Base-by-base conservation (phyloP, 495 filamentous ascomycete species). In the Corynascus novoguineensis region DNA sequence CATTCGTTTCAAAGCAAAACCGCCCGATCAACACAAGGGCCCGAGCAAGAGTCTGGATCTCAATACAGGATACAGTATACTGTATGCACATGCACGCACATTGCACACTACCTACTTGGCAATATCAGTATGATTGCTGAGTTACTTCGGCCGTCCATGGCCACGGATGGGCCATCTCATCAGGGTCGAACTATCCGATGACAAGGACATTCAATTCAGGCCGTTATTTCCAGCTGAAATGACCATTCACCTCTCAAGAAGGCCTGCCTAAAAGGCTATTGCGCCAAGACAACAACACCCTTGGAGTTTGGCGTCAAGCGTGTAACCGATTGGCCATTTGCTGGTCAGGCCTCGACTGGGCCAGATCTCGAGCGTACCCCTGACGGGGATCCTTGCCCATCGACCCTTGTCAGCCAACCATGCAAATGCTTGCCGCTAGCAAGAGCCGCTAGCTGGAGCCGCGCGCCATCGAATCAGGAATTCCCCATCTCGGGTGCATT, bases 291-390 rank as follows among this genome's bases (percentile, higher is more conserved):
- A 42, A 47, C 42, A 40, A 34, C 55, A 22, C 5, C 17, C 48
- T 21, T 40, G 35, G 28, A 42, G 51, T 64, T 46, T 17, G 50
- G 35, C 17, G 50, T 46, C 24, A 37, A 60, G 35, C 34, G 32
- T 42, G 55, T 45, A 64, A 66, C 58, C 59, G 66, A 68, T 68
- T 68, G 59, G 61, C 52, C 55, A 24, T 34, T 7, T 21, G 21
- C 48, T 21, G 47, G 53, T 34, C 25, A 6, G 35, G 45, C 21
- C 44, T 50, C 28, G 53, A 53, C 54, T 45, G 49, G 54, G 12
- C 54, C 59, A 58, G 54, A 58, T 61, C 55, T 55, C 50, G 45
- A 17, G 25, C 45, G n/a, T 3, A 48, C 55, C 62, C 62, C 55
- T 64, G 55, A 41, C n/a, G 11, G 31, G 12, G 29, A 22, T 53